Base-by-base conservation (phyloP, 2,329 filamentous ascomycete genomes). In the Colletotrichum trifolii region DNA sequence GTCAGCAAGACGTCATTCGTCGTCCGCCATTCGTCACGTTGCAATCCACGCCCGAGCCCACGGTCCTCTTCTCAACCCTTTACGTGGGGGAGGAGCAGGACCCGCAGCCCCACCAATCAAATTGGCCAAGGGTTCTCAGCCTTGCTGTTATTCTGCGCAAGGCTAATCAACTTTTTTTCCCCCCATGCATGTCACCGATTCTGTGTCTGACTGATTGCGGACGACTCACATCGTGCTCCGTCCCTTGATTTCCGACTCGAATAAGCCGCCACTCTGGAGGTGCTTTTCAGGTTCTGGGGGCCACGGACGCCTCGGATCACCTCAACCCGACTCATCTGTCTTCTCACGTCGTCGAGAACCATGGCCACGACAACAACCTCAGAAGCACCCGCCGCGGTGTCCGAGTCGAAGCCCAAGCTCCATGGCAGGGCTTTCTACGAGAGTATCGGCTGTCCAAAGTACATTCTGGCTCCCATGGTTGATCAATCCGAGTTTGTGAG, bases 401-500 rank as follows among this genome's bases (percentile, higher is more conserved):
- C 67, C 15, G 50, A 59, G 12, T 35, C 38, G 25, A 60, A 53
- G 45, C 57, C 67, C 59, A 97, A 95, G 76, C 81, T 97, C 25
- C 88, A 91, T 71, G 96, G 96, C 1, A 85, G 96, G 63, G 92
- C 91, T 11, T 98, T 99, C 76, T 99, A 98, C 74, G 89, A 97
- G 81, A 97, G 92, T 74, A 91, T 99, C 67, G 96, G 96, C 25
- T 94, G 91, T 66, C 96, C 96, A 2, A 97, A 93, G 79, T 90
- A 91, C 69, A 88, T 99, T 36, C 86, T 99, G 60, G 96, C 96
- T 39, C 96, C 96, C 40, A 99, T 99, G 96, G 96, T 99, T 25
- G 95, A 99, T 74, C 93, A 97, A 77, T 97, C 94, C 38, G 96
- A 99, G 82, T 97, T 98, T 82, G 94, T 97, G 83, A 69, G 90